phyloP scores from a whole-genome alignment of 148 eudicot species.

The Fallopia convolvulus region DNA sequence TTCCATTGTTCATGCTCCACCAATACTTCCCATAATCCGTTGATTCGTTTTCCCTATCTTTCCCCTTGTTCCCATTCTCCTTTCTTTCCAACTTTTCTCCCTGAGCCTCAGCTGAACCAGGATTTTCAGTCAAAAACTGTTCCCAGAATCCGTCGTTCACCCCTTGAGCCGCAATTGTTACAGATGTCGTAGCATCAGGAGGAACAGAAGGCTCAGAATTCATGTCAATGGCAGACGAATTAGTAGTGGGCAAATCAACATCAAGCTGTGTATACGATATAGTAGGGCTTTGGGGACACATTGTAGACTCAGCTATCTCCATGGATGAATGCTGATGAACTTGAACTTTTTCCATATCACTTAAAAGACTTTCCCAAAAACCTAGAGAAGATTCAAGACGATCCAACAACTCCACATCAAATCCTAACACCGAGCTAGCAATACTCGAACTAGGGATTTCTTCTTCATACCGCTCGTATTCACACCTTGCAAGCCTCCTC shows the following conservation, averaged over 20 bases:
- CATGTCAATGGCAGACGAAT: constrained; percentile 47
- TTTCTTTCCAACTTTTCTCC: constrained; percentile 48
- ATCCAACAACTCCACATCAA: constrained; percentile 39
- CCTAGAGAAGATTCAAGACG: constrained; percentile 49
- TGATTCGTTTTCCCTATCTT: constrained; percentile 43
- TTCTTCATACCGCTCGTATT: constrained; percentile 27
- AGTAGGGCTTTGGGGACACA: constrained; percentile 48
- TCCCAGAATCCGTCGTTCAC: constrained; percentile 84
- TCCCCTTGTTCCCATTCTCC: constrained; percentile 34
- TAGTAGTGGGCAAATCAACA: constrained; percentile 31
- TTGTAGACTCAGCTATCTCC: constrained; percentile 44
- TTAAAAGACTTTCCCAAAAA: constrained; percentile 55
- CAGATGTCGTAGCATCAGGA: constrained; percentile 18
- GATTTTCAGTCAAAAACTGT: constrained; percentile 82
- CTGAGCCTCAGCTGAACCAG: constrained; percentile 47
- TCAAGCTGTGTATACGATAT: constrained; percentile 62
- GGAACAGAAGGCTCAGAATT: constrained; percentile 46
- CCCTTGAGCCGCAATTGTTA: constrained; percentile 21
- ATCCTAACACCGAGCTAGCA: constrained; percentile 24
- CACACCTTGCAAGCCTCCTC: constrained; percentile 49
- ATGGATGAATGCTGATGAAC: constrained; percentile 25
- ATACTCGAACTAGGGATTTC: constrained; percentile 29
- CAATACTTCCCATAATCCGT: constrained; percentile 39
- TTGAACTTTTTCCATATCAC: constrained; percentile 21
- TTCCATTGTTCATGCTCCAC: constrained; percentile 47